Conservation (phyloP, 2,329 filamentous ascomycete genomes). For the Stachybotrys echinatus region DNA sequence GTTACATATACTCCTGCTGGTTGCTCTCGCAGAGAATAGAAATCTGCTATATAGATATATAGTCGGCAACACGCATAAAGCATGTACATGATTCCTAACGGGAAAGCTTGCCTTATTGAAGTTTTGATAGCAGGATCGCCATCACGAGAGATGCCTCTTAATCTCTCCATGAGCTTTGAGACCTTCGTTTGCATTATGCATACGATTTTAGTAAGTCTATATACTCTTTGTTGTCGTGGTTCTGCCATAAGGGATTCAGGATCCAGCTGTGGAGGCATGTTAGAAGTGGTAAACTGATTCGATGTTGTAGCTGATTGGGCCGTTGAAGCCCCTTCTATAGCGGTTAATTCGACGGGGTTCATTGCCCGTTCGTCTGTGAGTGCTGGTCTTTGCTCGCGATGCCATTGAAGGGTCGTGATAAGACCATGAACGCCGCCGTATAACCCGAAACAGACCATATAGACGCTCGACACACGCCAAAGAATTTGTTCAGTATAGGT, state of each 20-base stretch:
- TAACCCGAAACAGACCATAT: constrained; percentile 8
- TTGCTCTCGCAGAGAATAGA: constrained; percentile 1
- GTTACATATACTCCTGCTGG: constrained; percentile 5
- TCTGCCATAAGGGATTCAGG: no score
- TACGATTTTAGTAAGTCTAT: not conserved
- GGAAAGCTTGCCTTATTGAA: not conserved
- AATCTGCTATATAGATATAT: constrained; percentile 7
- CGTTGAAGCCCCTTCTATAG: not conserved
- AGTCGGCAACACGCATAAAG: constrained; percentile 3
- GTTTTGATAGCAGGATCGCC: not conserved
- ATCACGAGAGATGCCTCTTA: not conserved
- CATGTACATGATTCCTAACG: not conserved
- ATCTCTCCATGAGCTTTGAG: not conserved
- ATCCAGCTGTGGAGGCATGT: no score
- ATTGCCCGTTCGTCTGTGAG: not conserved
- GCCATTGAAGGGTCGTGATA: not conserved
- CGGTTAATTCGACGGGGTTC: not conserved
- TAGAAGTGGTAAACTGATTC: no score
- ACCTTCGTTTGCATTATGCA: not conserved
- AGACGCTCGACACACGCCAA: constrained; percentile 14
- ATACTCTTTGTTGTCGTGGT: no score
- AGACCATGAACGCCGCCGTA: constrained; percentile 1
- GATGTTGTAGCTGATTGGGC: not conserved
- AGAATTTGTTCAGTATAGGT: constrained; percentile 10
- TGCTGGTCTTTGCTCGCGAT: not conserved